These are phyloP conservation scores for Lactarius tabidus DNA, from an alignment of 768 basidiomycete species.

Conservation along the genomic window DNA sequence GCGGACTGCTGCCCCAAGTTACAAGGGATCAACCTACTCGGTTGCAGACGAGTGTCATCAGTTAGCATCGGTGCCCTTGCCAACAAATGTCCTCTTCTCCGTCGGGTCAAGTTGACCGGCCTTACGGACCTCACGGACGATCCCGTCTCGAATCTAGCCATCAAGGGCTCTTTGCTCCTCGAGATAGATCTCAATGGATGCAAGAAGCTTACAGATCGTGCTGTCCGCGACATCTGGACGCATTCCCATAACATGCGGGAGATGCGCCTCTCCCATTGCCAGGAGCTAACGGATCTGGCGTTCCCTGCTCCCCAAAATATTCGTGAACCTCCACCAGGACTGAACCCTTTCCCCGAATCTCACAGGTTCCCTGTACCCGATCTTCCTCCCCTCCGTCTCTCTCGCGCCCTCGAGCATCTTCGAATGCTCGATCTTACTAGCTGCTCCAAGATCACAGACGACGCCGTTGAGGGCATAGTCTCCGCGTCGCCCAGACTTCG, in stretches of 20 bases:
- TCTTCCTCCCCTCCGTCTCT: slow-evolving; percentile 62
- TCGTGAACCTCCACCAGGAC: slow-evolving; percentile 39
- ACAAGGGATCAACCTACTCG: slow-evolving; percentile 88
- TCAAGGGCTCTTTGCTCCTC: slow-evolving; percentile 77
- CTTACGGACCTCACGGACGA: slow-evolving; percentile 71
- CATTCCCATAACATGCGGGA: slow-evolving; percentile 84
- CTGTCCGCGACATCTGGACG: slow-evolving; percentile 81
- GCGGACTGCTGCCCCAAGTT: slow-evolving; percentile 66
- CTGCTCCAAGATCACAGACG: slow-evolving; percentile 76
- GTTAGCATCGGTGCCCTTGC: slow-evolving; percentile 74
- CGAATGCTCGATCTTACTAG: slow-evolving; percentile 91
- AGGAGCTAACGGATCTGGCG: slow-evolving; percentile 72
- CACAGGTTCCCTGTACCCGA: slow-evolving; percentile 36
- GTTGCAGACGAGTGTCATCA: slow-evolving; percentile 80
- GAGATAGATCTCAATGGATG: slow-evolving; percentile 93
- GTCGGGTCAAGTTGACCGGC: slow-evolving; percentile 85
- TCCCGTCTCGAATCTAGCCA: slow-evolving; percentile 71
- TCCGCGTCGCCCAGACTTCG: slow-evolving; percentile 78
- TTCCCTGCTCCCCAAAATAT: slow-evolving; percentile 70
- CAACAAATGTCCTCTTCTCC: slow-evolving; percentile 64
- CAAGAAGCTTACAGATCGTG: slow-evolving; percentile 66
- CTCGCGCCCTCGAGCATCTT: slow-evolving; percentile 71
- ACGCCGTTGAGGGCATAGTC: slow-evolving; percentile 79
- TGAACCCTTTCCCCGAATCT: slow-evolving; percentile 37
- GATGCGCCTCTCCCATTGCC: slow-evolving; percentile 78